A percentile compares a stretch with the other conserved stretches of the same genome.
Evolutionary conservation across 176 grass and related monocot species (phyloP).

Genomic region (Oryza australiensis): DNA sequence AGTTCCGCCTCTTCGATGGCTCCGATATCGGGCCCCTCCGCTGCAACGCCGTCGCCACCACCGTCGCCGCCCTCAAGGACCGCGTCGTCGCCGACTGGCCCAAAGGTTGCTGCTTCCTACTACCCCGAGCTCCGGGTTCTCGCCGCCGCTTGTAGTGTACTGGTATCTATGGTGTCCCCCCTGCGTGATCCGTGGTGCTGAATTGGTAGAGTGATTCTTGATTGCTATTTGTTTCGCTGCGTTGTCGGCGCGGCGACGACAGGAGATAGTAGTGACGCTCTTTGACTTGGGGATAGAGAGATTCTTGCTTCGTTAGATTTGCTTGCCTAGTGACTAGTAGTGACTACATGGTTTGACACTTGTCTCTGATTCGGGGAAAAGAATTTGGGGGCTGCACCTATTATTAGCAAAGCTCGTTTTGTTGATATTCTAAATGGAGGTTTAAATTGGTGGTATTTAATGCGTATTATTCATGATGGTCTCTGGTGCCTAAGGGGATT

Average conservation of each 20-base stretch:
- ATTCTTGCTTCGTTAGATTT: slow-evolving; percentile 32
- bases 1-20: slow-evolving; percentile 75
- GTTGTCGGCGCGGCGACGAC: neutral
- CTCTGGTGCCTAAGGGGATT: neutral
- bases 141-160: neutral
- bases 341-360: neutral
- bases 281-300: neutral
- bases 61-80: slow-evolving; percentile 71
- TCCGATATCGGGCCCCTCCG: slow-evolving; percentile 69
- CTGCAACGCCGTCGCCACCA: slow-evolving; percentile 58
- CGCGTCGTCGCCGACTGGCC: slow-evolving; percentile 77
- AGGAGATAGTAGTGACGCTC: neutral
- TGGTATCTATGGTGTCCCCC: neutral
- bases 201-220: slow-evolving; percentile 24
- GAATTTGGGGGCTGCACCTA: neutral
- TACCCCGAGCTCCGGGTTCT: neutral
- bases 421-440: slow-evolving; percentile 7
- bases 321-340: slow-evolving; percentile 1
- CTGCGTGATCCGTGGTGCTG: slow-evolving; percentile 29
- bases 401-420: slow-evolving; percentile 1
- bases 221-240: slow-evolving; percentile 22
- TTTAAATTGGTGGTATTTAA: slow-evolving; percentile 13
- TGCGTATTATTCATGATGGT: slow-evolving; percentile 1
- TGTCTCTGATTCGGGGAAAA: slow-evolving; percentile 18
- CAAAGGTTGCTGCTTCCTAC: slow-evolving; percentile 39